Evolutionary conservation across 805 yeast species (phyloP), one percentile per base, ranked within the genome.

Genomic region (Yamadazyma kitorensis): DNA sequence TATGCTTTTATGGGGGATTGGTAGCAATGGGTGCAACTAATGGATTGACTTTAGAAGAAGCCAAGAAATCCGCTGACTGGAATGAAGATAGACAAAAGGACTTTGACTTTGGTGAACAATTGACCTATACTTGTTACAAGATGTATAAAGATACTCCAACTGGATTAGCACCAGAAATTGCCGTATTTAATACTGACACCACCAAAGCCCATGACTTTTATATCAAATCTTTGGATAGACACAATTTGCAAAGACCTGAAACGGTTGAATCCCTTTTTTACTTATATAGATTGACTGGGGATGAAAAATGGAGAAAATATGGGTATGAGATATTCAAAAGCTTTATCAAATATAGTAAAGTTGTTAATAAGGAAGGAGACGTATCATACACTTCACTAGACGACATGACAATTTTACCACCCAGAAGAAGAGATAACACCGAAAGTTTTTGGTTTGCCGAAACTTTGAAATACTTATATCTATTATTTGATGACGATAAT

Each of bases 381-480:
- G 55, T 55, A n/a, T 52, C 69, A 4, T 88, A 77, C 55, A 70
- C 86, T 2, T 75, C 84, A 6, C 59, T 88, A 44, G 63, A 72
- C 32, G 86, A 85, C 54, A 89, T 86, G 29, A 76, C 85, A 2
- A 43, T 48, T 2, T 43, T 62, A 6, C 77, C 80, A 21, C 79
- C 89, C 3, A 54, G 52, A n/a, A 51, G 54, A 14, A 60, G 72
- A 34, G 93, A 89, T 57, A 86, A 85, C 52, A 76, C 85, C 77
- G 96, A 88, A 59, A 82, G 94, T 14, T 87, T 86, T 68, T 89
- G 97, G 97, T 69, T 86, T 32, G 89, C 96, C 2, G 96, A 89
- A 57, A 89, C 97, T 3, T 71, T 89, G 54, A 89, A 89, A 59
- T 89, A 88, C 59, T 66, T 88, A 25, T 86, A 86, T 51, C 60